Conservation (phyloP, 177 flowering plant genomes). For the Telopea speciosissima region DNA sequence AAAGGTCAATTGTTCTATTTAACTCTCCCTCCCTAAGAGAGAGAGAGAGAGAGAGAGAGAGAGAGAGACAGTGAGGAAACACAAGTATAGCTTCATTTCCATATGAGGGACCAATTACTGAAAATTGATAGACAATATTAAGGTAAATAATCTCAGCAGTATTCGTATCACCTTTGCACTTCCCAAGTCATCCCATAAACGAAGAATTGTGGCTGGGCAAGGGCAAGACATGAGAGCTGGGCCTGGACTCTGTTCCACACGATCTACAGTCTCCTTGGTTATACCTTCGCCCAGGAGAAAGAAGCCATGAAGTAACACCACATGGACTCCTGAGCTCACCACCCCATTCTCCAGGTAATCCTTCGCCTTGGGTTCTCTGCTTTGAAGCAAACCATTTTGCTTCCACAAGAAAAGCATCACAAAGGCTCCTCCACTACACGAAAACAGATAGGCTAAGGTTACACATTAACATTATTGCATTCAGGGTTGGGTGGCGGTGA, state of each 20-base stretch:
- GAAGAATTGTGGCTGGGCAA: slow-evolving; percentile 40
- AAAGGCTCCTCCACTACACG: slow-evolving; percentile 46
- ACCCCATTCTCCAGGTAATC: slow-evolving; percentile 50
- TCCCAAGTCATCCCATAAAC: slow-evolving; percentile 61
- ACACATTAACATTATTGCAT: too few species aligned
- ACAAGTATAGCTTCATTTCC: too few species aligned
- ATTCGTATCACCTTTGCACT: slow-evolving; percentile 40
- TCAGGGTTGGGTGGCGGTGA: background rate
- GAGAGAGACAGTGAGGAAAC: too few species aligned
- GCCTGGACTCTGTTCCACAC: slow-evolving; percentile 7
- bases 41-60: too few species aligned
- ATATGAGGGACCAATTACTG: too few species aligned
- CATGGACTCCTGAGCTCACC: slow-evolving; percentile 38
- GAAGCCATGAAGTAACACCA: slow-evolving; percentile 40
- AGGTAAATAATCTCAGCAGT: too few species aligned
- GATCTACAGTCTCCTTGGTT: slow-evolving; percentile 15
- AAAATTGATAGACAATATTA: too few species aligned
- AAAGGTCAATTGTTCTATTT: too few species aligned
- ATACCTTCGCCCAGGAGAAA: slow-evolving; percentile 35
- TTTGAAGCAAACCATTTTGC: slow-evolving; percentile 45
- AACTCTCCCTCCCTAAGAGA: too few species aligned
- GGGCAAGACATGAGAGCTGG: slow-evolving; percentile 25
- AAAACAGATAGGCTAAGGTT: too few species aligned
- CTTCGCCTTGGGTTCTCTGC: slow-evolving; percentile 29
- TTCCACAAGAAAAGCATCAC: slow-evolving; percentile 55